phyloP scores from a whole-genome alignment of 23 red algal genomes.

The Gracilaria vermiculophylla region DNA sequence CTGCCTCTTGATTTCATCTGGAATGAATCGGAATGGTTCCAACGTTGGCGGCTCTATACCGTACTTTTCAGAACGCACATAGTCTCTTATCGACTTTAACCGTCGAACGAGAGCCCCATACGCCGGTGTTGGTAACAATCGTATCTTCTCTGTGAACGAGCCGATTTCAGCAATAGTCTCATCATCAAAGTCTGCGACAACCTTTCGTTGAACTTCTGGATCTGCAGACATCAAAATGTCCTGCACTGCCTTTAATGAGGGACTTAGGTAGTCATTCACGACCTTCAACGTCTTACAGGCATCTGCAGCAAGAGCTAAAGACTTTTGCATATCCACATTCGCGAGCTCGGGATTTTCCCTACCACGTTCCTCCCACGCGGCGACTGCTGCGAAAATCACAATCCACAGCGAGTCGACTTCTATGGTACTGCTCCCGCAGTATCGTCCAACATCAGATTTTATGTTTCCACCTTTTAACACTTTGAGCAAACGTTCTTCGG shows the following conservation, averaged over 20 bases:
- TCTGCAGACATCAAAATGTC: conserved; percentile 50
- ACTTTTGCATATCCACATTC: conserved; percentile 57
- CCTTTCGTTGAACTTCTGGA: conserved; percentile 38
- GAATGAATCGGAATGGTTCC: conserved; percentile 46
- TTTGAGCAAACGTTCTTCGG: conserved; percentile 41
- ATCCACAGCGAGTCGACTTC: conserved; percentile 64
- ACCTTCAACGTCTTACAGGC: conserved; percentile 13
- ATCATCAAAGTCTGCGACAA: conserved; percentile 38
- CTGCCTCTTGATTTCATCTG: not conserved
- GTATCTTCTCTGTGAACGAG: conserved; percentile 34
- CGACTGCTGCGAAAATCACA: conserved; percentile 59
- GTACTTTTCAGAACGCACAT: conserved; percentile 28
- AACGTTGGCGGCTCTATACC: not conserved
- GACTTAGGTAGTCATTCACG: conserved; percentile 41
- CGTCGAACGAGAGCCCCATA: conserved; percentile 45
- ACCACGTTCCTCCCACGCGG: conserved; percentile 64
- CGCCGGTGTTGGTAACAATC: conserved; percentile 33
- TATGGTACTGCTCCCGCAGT: conserved; percentile 31
- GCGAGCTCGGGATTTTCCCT: conserved; percentile 42
- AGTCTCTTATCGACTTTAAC: conserved; percentile 47
- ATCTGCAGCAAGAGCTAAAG: conserved; percentile 6
- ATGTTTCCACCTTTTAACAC: conserved; percentile 43
- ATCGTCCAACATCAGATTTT: conserved; percentile 17
- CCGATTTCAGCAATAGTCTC: conserved; percentile 26
- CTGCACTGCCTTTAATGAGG: conserved; percentile 26